Base-by-base conservation (phyloP, 371 early-diverging fungal species). In the Mucor circinelloides region DNA sequence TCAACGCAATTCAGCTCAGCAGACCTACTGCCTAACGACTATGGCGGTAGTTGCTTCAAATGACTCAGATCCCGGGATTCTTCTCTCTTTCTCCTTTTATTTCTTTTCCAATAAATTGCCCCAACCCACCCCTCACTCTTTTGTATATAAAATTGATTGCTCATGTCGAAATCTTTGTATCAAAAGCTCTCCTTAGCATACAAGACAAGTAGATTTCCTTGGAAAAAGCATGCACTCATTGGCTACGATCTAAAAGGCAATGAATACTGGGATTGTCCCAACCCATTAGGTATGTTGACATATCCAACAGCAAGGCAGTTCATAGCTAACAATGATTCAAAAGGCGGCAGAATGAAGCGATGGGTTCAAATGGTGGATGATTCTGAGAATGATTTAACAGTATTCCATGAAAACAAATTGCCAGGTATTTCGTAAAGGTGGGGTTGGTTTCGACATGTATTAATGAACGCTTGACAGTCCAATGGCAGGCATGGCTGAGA, bases 401-500 rank as follows among this genome's bases (percentile, higher is more conserved):
- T 82, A 55, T 85, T 84, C 30, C 68, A 79, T 32, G 80, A 83
- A 66, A 85, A 81, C 42, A 81, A 79, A 64, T 69, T 84, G 68
- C 84, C 85, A 71, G 89, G 85, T 89, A 85, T 31, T 32, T 25
- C 27, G 13, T 25, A 50, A 52, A 13, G 27, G 10, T 12, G 23
- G 12, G 23, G 13, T 12, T 23, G 15, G 8, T 12, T 50, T 52
- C 10, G 15, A 13, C 2, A 52, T 23, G 13, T 27, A 52, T 52
- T 36, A 2, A 58, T 59, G 9, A 38, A 7, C 42, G 3, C 48
- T 44, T 78, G 44, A 67, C 75, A 81, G 86, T 89, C 6, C 90
- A 90, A 77, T 91, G 92, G 92, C 87, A 87, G 56, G 74, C 90
- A 48, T 91, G 92, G 92, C 75, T 91, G 63, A 73, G 90, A 62